Base-by-base conservation (phyloP, 2,329 filamentous ascomycete genomes). In the Fusarium nanum region DNA sequence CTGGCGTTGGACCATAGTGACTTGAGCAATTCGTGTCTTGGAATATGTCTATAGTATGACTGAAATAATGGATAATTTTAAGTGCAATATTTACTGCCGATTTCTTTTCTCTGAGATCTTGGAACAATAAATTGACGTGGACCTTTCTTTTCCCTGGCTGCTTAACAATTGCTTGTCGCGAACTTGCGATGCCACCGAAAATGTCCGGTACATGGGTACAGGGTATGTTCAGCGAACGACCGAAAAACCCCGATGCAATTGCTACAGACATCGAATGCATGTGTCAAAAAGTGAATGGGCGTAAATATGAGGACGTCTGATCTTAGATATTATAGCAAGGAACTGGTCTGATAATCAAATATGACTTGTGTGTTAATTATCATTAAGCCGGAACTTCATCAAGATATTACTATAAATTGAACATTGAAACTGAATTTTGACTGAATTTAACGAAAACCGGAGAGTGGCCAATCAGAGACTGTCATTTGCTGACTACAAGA, bases 291-390 rank as follows among this genome's bases (percentile, higher is more conserved):
- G 9, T 11, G 5, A 37, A 11, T 6, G 32, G 16, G 11, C 13
- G 14, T 16, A 9, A 37, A 3, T 37, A 37, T 37, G 3, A 6
- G 5, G 9, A 37, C 0, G 6, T 37, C 10, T 37, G 0, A 12
- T n/a, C 1, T n/a, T 7, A 0, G 3, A 18, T 2, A 18, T 18
- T 0, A 10, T 34, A 34, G 32, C 1, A 34, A 4, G 10, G 6
- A n/a, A 37, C 34, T 37, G 18, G 10, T n/a, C n/a, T n/a, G 2
- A 37, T 6, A 10, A 37, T 12, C 10, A 37, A n/a, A n/a, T 37
- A 3, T 37, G 34, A 37, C 10, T 1, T 12, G 18, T 1, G 18
- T 37, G 1, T 37, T 4, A 2, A 2, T 37, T 4, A 2, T 11
- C 0, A 11, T 11, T 4, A 7, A 11, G 10, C 9, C 3, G 9